Evolutionary conservation across 768 basidiomycete species (phyloP).

Genomic region (Serendipita sp.): DNA sequence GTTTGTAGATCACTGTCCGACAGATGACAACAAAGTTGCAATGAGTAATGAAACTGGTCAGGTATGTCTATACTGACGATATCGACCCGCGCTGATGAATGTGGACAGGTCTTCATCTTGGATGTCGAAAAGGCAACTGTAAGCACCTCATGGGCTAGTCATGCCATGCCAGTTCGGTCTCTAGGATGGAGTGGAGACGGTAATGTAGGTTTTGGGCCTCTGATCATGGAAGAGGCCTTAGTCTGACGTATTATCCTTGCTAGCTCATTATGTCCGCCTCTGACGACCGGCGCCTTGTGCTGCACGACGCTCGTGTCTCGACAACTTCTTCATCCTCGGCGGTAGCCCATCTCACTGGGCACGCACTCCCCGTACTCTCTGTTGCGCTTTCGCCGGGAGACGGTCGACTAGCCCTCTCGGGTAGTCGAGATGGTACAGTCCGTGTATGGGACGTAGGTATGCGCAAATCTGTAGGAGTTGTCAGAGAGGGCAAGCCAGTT

Average conservation of each 20-base stretch:
- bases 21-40: constrained; percentile 49
- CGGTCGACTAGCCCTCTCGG: constrained; percentile 59
- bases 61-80: neutral
- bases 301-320: constrained; percentile 76
- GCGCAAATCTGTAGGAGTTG: constrained; percentile 55
- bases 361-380: constrained; percentile 82
- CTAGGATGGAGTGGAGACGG: constrained; percentile 73
- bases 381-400: constrained; percentile 62
- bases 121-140: constrained; percentile 56
- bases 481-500: constrained; percentile 64
- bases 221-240: neutral
- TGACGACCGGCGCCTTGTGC: constrained; percentile 78
- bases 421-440: constrained; percentile 72
- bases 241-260: neutral
- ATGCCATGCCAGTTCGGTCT: constrained; percentile 79
- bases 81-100: neutral
- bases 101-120: constrained; percentile 48
- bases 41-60: constrained; percentile 77
- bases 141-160: constrained; percentile 59
- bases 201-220: constrained; percentile 6
- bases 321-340: constrained; percentile 49
- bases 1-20: constrained; percentile 58
- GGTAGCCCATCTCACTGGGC: constrained; percentile 73
- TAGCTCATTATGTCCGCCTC: constrained; percentile 80
- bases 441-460: constrained; percentile 77